These are phyloP conservation scores for Spinacia oleracea DNA, from an alignment of 179 eudicot genomes.

Conservation along the genomic window DNA sequence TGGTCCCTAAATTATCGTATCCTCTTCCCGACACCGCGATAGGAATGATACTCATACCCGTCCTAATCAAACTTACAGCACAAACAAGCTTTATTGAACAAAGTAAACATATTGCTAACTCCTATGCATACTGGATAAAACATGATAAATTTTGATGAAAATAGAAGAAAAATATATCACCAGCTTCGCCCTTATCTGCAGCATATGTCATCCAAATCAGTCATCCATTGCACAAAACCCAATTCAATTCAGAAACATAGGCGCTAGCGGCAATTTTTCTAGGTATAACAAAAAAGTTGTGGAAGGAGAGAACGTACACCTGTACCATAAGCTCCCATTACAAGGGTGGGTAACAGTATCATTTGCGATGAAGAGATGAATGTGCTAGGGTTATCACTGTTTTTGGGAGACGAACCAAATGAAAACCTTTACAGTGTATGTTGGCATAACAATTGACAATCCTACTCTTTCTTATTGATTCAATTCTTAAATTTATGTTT, in stretches of 20 bases:
- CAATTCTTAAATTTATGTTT: background rate
- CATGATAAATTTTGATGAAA: background rate
- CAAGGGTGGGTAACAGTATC: background rate
- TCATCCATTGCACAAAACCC: too few species aligned
- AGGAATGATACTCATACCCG: too few species aligned
- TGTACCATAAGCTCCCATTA: background rate
- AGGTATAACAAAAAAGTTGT: too few species aligned
- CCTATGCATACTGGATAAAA: background rate
- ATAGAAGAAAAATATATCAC: constrained; percentile 35
- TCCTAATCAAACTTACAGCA: constrained; percentile 1
- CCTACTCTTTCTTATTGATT: background rate
- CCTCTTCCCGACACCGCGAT: too few species aligned
- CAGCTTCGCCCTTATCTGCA: constrained; percentile 29
- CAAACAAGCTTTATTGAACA: background rate
- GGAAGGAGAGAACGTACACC: background rate
- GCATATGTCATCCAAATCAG: constrained; percentile 16
- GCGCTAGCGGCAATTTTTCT: too few species aligned
- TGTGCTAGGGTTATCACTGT: background rate
- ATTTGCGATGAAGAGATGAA: background rate
- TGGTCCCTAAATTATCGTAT: too few species aligned
- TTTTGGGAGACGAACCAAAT: background rate
- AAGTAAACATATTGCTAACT: background rate
- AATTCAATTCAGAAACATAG: too few species aligned
- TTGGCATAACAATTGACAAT: background rate
- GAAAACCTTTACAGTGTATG: background rate